Evolutionary conservation across 1,139 yeast species (phyloP), one percentile per base, ranked within the genome.

Genomic region (Sugiyamaella pinicola): DNA sequence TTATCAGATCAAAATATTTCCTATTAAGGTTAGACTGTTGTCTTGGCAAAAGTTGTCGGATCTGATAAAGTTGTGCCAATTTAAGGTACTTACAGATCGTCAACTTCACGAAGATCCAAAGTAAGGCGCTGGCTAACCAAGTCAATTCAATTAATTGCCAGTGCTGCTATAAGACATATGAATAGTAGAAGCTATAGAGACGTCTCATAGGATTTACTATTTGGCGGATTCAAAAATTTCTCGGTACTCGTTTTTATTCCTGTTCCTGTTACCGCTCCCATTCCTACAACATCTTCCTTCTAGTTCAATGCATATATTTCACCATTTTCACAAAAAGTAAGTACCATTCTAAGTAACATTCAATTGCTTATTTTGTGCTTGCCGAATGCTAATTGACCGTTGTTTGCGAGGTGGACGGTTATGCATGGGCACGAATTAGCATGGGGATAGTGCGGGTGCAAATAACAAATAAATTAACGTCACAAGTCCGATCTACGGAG

Each of bases 1-100:
- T 42, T 42, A 42, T 42, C 46, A 9, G 46, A 42, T 42, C 37
- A 10, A 18, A 42, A 28, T 13, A 42, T 42, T 42, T 15, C 46
- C 46, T 42, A 29, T 42, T 42, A 4, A 5, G 46, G 46, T 21
- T 13, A 29, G 37, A 29, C 2, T 15, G 33, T 6, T 10, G 15
- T 22, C 43, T 22, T 39, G 35, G 46, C 46, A 19, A 15, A 15
- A 17, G 12, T 18, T 28, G n/a, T 41, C 35, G 45, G 45, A 28
- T 31, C 37, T 29, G 37, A 42, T 42, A 31, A 29, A 21, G 17
- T 18, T 42, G 10, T 28, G 3, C 46, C 28, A 5, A 7, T 26
- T 40, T 18, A 12, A 19, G 40, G 5, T 18, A 31, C 17, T 4
- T 22, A 21, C 29, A 19, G 10, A 12, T 19, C 21, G 17, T 35